phyloP scores from a whole-genome alignment of 306 rosid species.

The Canavalia gladiata region DNA sequence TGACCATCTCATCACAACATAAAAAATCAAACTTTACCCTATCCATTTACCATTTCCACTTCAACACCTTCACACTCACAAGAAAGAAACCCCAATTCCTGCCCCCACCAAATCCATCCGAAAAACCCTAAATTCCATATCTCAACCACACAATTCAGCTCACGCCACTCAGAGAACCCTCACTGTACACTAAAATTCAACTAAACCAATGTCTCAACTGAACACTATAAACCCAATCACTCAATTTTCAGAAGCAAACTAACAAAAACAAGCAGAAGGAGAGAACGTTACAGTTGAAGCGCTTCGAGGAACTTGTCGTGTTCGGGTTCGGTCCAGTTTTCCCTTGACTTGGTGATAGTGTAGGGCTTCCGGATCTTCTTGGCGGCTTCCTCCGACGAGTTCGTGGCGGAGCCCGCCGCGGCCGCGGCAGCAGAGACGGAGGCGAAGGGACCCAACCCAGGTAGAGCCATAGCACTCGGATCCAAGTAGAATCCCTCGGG shows the following conservation, averaged over 20 bases:
- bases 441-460: conserved; percentile 65
- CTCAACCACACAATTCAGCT: not conserved
- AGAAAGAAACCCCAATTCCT: conserved; percentile 4
- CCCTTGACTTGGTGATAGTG: conserved; percentile 89
- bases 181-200: not conserved
- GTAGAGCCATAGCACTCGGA: conserved; percentile 65
- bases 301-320: conserved; percentile 97
- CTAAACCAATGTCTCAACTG: conserved; percentile 18
- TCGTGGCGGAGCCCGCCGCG: conserved; percentile 49
- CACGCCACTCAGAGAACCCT: not conserved
- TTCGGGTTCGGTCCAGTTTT: conserved; percentile 92
- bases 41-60: conserved; percentile 30
- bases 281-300: conserved; percentile 70
- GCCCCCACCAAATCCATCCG: not conserved
- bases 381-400: conserved; percentile 60
- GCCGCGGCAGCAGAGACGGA: conserved; percentile 42
- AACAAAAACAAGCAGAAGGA: not conserved
- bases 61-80: conserved; percentile 14
- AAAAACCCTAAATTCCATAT: conserved; percentile 30
- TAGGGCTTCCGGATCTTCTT: conserved; percentile 88
- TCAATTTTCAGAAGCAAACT: not conserved
- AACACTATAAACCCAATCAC: not conserved
- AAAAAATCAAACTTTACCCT: not conserved
- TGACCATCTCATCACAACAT: not conserved
- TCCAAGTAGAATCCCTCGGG: conserved; percentile 71